Base-by-base conservation (phyloP, 805 yeast species). In the Kuraishia ogatae region DNA sequence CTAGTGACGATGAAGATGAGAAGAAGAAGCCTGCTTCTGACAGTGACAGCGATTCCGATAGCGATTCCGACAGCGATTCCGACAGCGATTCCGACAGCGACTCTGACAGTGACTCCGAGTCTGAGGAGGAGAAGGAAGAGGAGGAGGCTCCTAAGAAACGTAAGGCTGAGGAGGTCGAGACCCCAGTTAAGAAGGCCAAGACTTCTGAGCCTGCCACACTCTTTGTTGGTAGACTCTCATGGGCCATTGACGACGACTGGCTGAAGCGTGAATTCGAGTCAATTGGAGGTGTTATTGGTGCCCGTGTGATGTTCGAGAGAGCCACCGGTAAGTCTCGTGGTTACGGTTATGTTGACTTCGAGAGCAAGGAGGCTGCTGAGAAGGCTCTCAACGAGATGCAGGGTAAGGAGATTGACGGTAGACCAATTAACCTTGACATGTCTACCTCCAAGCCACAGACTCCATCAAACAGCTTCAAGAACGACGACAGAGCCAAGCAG, bases 181-280 rank as follows among this genome's bases (percentile, higher is more conserved):
- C 77, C 47, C 72, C 73, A 54, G 61, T 75, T 57, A 87, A 85
- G 78, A 83, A 81, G 71, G 66, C 72, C 53, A 73, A 69, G 60
- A 56, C 65, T 43, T 77, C 73, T 61, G 96, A 86, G 73, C 86
- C 91, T 64, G 88, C 93, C 57, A 93, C 98, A 58, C 72, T 94
- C 61, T 94, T 94, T 66, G 98, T 92, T 61, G 99, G 99, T 66
- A 86, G 98, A 78, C 82, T 94, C 67, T 91, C 98, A 21, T 94
- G 98, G 98, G 87, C 84, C 73, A 82, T 94, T 66, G 99, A 94
- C 68, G 97, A 92, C 70, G 96, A 85, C 58, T 89, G 97, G 96
- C 83, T 94, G 71, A 79, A 79, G 73, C 77, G 85, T 59, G 97
- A 89, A 76, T 94, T 94, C 71, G 91, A 85, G 71, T 81, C 79